These are phyloP conservation scores for Rusavskia elegans DNA, from an alignment of 495 filamentous ascomycete genomes.

Conservation along the genomic window DNA sequence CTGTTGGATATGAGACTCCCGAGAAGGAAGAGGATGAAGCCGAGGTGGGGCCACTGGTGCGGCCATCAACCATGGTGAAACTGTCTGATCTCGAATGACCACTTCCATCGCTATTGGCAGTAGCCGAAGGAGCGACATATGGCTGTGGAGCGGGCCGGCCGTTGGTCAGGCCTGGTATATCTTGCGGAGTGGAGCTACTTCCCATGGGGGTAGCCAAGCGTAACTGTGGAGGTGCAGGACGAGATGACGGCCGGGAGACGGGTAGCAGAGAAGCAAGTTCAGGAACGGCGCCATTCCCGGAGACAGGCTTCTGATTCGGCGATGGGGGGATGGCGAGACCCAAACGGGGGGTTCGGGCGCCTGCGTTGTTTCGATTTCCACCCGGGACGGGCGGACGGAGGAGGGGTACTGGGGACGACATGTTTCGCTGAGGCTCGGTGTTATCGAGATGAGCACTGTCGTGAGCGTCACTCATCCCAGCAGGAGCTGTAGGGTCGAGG, in stretches of 20 bases:
- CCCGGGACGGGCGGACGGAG: slow-evolving; percentile 74
- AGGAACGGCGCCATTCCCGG: slow-evolving; percentile 20
- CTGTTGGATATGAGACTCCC: slow-evolving; percentile 55
- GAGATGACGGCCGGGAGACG: slow-evolving; percentile 22
- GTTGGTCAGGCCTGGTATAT: slow-evolving; percentile 30
- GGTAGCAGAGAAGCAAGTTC: slow-evolving; percentile 24
- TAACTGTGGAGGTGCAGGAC: slow-evolving; percentile 52
- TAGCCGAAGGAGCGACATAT: slow-evolving; percentile 24
- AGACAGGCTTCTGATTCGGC: slow-evolving; percentile 55
- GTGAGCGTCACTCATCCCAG: slow-evolving; percentile 3
- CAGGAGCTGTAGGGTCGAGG: background rate
- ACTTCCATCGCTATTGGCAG: slow-evolving; percentile 54
- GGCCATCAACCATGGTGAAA: slow-evolving; percentile 55
- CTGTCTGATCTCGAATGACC: slow-evolving; percentile 62
- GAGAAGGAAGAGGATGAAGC: slow-evolving; percentile 75
- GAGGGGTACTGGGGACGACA: slow-evolving; percentile 67
- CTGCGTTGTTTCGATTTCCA: slow-evolving; percentile 35
- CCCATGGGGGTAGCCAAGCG: slow-evolving; percentile 77
- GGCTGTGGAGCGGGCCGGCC: slow-evolving; percentile 36
- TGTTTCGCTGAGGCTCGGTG: slow-evolving; percentile 15
- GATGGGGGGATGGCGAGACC: slow-evolving; percentile 80
- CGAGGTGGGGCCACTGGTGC: slow-evolving; percentile 59
- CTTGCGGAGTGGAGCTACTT: slow-evolving; percentile 48
- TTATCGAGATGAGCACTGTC: background rate
- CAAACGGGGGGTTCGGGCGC: slow-evolving; percentile 55